A percentile compares a stretch with the other conserved stretches of the same genome.
phyloP scores from a whole-genome alignment of 345 rosid species.

The Boechera stricta region DNA sequence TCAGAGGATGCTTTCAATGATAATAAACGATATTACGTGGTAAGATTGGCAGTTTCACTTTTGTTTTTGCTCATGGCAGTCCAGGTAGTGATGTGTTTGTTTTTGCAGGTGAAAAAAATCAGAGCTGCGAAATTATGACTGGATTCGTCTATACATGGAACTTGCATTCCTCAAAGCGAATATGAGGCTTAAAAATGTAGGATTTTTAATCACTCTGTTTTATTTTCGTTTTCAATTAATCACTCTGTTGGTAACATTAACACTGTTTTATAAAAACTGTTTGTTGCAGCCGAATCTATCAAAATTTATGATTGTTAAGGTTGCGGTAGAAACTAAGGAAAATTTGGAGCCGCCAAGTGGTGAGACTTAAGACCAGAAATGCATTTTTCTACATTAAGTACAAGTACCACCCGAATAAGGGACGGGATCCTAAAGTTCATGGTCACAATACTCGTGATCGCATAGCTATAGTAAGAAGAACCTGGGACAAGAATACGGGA shows the following conservation, averaged over 20 bases:
- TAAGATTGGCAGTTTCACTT: not conserved
- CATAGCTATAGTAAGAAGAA: not conserved
- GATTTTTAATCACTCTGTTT: not conserved
- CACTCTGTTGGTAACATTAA: not conserved
- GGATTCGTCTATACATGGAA: slow-evolving; percentile 25
- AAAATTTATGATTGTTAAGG: not conserved
- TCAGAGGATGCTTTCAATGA: slow-evolving; percentile 16
- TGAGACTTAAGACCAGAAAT: not conserved
- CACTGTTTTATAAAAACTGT: too few relatives aligned
- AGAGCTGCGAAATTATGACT: slow-evolving; percentile 12
- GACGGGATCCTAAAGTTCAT: not conserved
- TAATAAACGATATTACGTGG: slow-evolving; percentile 7
- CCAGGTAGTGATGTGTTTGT: not conserved
- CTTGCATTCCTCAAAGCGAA: slow-evolving; percentile 11
- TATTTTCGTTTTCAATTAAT: not conserved
- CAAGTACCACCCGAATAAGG: not conserved
- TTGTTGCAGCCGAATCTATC: slow-evolving; percentile 22
- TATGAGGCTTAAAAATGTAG: not conserved
- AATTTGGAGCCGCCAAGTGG: not conserved
- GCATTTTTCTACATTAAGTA: not conserved
- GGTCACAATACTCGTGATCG: not conserved
- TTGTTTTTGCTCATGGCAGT: too few relatives aligned
- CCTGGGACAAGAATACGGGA: not conserved
- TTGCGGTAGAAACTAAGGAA: not conserved
- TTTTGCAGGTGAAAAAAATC: slow-evolving; percentile 8